A percentile compares a stretch with the other conserved stretches of the same genome.
These are phyloP conservation scores for Neurospora africana DNA, from an alignment of 495 filamentous ascomycete genomes.

Conservation along the genomic window DNA sequence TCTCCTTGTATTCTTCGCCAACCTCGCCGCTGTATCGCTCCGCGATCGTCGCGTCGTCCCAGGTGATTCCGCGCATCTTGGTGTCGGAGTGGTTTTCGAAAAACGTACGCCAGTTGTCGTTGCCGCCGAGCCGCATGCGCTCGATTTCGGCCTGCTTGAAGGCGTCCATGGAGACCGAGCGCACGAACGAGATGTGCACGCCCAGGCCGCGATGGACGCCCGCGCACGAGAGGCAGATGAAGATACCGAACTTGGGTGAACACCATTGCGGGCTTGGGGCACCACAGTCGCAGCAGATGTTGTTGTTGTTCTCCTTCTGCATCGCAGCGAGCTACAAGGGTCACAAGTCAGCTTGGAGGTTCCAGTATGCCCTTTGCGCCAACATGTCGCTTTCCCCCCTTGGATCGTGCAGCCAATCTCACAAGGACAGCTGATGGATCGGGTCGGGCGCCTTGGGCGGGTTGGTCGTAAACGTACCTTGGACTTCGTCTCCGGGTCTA, in stretches of 20 bases:
- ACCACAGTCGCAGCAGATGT: conserved; percentile 82
- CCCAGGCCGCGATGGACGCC: conserved; percentile 90
- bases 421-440: neutral
- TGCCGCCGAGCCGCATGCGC: conserved; percentile 80
- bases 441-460: neutral
- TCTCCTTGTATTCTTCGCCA: conserved; percentile 94
- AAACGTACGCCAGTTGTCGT: conserved; percentile 74
- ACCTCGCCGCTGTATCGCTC: conserved; percentile 78
- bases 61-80: conserved; percentile 45
- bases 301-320: conserved; percentile 79
- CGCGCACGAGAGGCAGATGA: conserved; percentile 94
- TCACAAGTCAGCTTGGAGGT: neutral
- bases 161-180: conserved; percentile 92
- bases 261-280: conserved; percentile 95
- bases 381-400: neutral
- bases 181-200: conserved; percentile 96
- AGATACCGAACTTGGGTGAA: conserved; percentile 64
- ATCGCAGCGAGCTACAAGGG: conserved; percentile 63
- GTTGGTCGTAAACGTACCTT: conserved; percentile 53
- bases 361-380: neutral
- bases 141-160: conserved; percentile 82
- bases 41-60: conserved; percentile 70
- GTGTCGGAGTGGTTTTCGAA: conserved; percentile 64
- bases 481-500: conserved; percentile 87
- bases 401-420: neutral